A percentile compares a stretch with the other conserved stretches of the same genome.
Evolutionary conservation across 139 green algal genomes (phyloP).

Genomic region (Deuterostichococcus epilithicus): DNA sequence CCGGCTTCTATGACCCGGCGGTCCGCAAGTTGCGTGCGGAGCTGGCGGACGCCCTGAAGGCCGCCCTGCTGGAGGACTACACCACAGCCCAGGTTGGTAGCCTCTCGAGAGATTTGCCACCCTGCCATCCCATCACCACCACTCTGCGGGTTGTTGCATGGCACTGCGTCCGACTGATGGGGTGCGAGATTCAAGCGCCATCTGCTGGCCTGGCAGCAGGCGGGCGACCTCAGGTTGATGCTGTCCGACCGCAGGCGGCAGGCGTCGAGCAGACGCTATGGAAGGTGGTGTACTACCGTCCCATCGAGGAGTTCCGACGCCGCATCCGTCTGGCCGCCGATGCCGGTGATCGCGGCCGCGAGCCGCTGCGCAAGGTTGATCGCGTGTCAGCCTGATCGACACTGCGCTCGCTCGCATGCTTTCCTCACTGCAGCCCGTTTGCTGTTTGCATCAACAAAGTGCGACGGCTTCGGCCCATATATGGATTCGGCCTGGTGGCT

Average conservation of each 20-base stretch:
- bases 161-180: background rate
- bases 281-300: slow-evolving; percentile 65
- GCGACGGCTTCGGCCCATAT: background rate
- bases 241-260: slow-evolving; percentile 18
- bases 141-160: slow-evolving; percentile 2
- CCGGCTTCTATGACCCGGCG: slow-evolving; percentile 45
- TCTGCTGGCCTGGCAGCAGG: background rate
- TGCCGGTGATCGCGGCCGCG: slow-evolving; percentile 12
- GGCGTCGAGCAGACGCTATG: slow-evolving; percentile 60
- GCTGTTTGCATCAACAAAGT: background rate
- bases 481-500: too few species aligned
- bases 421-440: background rate
- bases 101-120: too few species aligned
- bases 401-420: background rate
- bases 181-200: background rate
- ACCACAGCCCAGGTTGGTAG: slow-evolving; percentile 34
- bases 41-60: slow-evolving; percentile 50
- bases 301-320: slow-evolving; percentile 72
- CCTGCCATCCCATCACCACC: too few species aligned
- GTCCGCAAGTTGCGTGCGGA: slow-evolving; percentile 35
- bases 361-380: slow-evolving; percentile 25
- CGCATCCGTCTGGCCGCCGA: slow-evolving; percentile 21
- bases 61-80: slow-evolving; percentile 50
- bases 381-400: background rate
- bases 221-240: background rate